Base-by-base conservation (phyloP, 495 filamentous ascomycete species). In the Oleoguttula mirabilis region DNA sequence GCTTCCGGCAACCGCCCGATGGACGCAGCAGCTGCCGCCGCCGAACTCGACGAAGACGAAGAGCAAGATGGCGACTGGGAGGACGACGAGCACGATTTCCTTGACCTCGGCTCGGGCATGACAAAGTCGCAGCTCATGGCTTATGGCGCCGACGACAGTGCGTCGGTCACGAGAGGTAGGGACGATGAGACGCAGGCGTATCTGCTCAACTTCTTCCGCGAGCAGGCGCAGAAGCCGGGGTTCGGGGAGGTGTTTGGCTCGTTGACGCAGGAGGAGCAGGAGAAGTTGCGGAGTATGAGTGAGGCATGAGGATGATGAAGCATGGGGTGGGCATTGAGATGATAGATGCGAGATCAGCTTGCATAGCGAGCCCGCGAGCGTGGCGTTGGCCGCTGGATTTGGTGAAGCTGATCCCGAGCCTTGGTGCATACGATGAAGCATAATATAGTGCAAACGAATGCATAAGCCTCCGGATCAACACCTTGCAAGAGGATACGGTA, bases 171-270 rank as follows among this genome's bases (percentile, higher is more conserved):
- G 1, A 21, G 45, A 15, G 40, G 45, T 7, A 20, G 76, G n/a
- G 88, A 98, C 54, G 88, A 95, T 55, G 85, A 94, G 59, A 96
- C 88, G 10, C 83, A 94, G 60, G 73, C 68, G 6, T 93, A 82
- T 55, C 67, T 98, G 24, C 63, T 70, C 1, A 74, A 82, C 7
- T 98, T 94, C 60, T 95, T 98, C 68, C 69, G 79, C 10, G 64
- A 72, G 30, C 73, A 79, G 8, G 76, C 75, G 3, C 28, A 30
- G 38, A 72, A 84, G 48, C 72, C 77, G 3, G 77, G 69, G 14
- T 94, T 94, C 61, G 72, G 75, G 52, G 75, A 80, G 24, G 67
- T 88, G 50, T 46, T 46, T 25, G 21, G 11, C 10, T 7, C 27
- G 23, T 25, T 46, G 36, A 46, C 35, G 21, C 14, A 3, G 27